Evolutionary conservation across 139 green algal genomes (phyloP), one percentile per base, ranked within the genome.

Genomic region (Eudorina sp.): DNA sequence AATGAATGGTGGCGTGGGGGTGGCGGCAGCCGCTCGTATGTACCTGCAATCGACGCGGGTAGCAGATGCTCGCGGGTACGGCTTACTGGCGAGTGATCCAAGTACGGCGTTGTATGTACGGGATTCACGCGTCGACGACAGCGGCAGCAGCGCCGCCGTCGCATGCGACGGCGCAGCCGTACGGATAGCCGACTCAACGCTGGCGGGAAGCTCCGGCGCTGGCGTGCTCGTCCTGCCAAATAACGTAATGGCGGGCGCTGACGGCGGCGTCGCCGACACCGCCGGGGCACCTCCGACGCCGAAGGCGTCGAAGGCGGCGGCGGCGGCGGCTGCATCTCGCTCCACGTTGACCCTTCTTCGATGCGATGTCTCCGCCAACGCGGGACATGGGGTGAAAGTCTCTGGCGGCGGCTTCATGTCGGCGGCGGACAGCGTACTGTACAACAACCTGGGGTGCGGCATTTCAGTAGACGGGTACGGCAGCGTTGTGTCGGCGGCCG

Each of bases 381-480:
- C 82, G 5, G 82, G 82, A 27, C 64, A 79, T 27, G 82, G 82
- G 21, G 66, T 31, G 0, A 6, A 21, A 6, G 82, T 80, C n/a
- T 2, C 4, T 4, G 66, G 66, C 66, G 46, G 82, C 82, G 34
- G 46, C 34, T 31, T 53, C 27, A 9, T 43, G 9, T 38, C 55
- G 16, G 16, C 80, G 16, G 23, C 19, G 8, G 82, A 69, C 9
- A 48, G 58, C 41, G 82, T 78, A n/a, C 25, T 79, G 31, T 88
- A 88, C 82, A 88, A 88, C 82, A 88, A 88, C 34, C 46, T 80
- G 45, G 36, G 34, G 25, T 68, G 46, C 45, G 82, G 82, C 34
- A 3, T 80, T n/a, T 4, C 16, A 6, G 66, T 68, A 2, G 66
- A 69, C 9, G 82, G 82, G 34, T 3, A 3, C 31, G 82, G 46